A percentile compares a stretch with the other conserved stretches of the same genome.
Evolutionary conservation across 1,284 basidiomycete species (phyloP).

Genomic region (Lignosus rhinocerotis): DNA sequence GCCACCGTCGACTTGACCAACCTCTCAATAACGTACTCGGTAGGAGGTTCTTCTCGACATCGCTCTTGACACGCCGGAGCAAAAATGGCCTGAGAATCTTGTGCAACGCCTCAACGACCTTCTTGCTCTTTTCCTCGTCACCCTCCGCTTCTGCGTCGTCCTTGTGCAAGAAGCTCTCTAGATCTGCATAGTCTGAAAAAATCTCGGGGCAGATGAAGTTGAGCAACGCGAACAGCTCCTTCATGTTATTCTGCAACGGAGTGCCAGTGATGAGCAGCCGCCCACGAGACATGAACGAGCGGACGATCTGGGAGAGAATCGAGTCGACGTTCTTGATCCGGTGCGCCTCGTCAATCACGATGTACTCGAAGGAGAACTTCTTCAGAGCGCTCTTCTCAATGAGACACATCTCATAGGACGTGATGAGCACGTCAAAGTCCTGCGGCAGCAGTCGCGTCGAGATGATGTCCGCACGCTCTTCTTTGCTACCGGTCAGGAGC

Average conservation of each 20-base stretch:
- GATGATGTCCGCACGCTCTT: slow-evolving; percentile 87
- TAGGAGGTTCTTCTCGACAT: slow-evolving; percentile 95
- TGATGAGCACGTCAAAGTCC: slow-evolving; percentile 94
- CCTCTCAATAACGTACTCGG: slow-evolving; percentile 62
- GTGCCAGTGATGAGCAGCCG: slow-evolving; percentile 96
- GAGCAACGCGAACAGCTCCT: slow-evolving; percentile 94
- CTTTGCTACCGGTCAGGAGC: slow-evolving; percentile 84
- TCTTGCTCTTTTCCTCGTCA: slow-evolving; percentile 88
- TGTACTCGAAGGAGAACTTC: slow-evolving; percentile 98
- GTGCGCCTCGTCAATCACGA: slow-evolving; percentile 98
- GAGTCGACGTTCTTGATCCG: slow-evolving; percentile 99
- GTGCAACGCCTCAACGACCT: slow-evolving; percentile 95
- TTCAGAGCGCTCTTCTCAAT: slow-evolving; percentile 92
- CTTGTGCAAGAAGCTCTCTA: slow-evolving; percentile 79
- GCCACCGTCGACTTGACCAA: slow-evolving; percentile 13
- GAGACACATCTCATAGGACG: slow-evolving; percentile 97
- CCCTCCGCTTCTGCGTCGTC: slow-evolving; percentile 72
- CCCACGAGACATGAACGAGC: slow-evolving; percentile 87
- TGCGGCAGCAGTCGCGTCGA: slow-evolving; percentile 78
- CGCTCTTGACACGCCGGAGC: slow-evolving; percentile 92
- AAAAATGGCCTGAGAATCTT: slow-evolving; percentile 97
- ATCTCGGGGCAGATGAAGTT: slow-evolving; percentile 93
- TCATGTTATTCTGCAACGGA: slow-evolving; percentile 96
- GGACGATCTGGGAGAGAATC: slow-evolving; percentile 93
- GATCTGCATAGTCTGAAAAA: slow-evolving; percentile 73